Base-by-base conservation (phyloP, 2,329 filamentous ascomycete genomes). In the Cordyceps javanica region DNA sequence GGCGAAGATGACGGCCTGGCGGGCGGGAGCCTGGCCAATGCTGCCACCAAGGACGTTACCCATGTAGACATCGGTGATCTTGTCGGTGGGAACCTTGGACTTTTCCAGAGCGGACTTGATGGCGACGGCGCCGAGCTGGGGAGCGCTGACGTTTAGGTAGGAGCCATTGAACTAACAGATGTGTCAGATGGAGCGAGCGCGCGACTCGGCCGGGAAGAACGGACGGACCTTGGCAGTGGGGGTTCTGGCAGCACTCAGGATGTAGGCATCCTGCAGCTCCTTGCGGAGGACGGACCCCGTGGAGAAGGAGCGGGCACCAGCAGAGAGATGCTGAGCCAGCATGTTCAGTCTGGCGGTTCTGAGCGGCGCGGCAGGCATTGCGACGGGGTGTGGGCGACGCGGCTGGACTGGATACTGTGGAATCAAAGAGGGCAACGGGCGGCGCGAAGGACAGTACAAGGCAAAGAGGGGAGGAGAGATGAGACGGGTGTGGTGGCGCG, bases 31-130 rank as follows among this genome's bases (percentile, higher is more conserved):
- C 75, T 99, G 94, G 46, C 94, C 94, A 6, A 94, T 82, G 19
- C 82, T 83, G 45, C 82, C 93, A 72, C 91, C 87, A 41, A 97
- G 81, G 10, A 97, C 94, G 68, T 97, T 96, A 69, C 94, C 94
- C 90, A 97, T 96, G 77, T 97, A 97, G 16, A 97, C 91, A 73
- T 96, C 89, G 62, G 87, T 89, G 67, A 97, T 90, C 69, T 88
- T 89, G 34, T 87, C 85, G 54, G 85, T 72, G 2, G 94, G 92
- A 7, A 97, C 82, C 62, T 85, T 87, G 54, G 92, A 95, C 73
- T 94, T 96, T 65, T 87, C 83, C 55, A 99, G 74, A 28, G 94
- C 94, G 48, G 91, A 88, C 73, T 92, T 94, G 77, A 99, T 97
- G 59, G 92, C 94, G 16, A 87, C 86, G 30, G 93, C 91, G 64